phyloP scores from a whole-genome alignment of 371 early-diverging fungal genomes.

The Mortierella sp. region DNA sequence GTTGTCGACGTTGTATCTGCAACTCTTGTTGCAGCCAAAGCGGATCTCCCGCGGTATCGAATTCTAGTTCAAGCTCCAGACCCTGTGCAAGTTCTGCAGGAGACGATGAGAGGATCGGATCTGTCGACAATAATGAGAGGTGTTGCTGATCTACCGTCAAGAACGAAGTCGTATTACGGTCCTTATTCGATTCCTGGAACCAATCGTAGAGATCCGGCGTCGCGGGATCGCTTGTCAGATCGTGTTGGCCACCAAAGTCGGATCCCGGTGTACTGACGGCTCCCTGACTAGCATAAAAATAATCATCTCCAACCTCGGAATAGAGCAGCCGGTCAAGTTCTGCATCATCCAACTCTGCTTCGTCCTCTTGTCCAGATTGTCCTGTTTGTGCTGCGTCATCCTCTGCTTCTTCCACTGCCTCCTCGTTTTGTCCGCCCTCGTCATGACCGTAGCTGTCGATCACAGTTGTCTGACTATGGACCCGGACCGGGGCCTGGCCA shows the following conservation, averaged over 20 bases:
- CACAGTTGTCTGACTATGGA: too few relatives aligned
- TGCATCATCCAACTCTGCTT: conserved; percentile 27
- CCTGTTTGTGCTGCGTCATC: not conserved
- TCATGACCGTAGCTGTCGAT: too few relatives aligned
- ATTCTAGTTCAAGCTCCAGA: conserved; percentile 29
- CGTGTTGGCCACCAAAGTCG: conserved; percentile 3
- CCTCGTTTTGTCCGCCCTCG: not conserved
- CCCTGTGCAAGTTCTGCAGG: conserved; percentile 36
- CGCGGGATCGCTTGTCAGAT: conserved; percentile 22
- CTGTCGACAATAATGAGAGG: conserved; percentile 22
- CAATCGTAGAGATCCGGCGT: conserved; percentile 38
- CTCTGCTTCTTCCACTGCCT: not conserved
- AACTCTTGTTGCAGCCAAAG: conserved; percentile 34
- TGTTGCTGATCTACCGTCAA: conserved; percentile 14
- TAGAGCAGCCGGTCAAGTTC: conserved; percentile 44
- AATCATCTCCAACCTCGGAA: conserved; percentile 44
- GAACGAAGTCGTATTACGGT: not conserved
- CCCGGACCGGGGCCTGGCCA: too few relatives aligned
- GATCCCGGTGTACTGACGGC: conserved; percentile 23
- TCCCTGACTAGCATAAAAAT: conserved; percentile 16
- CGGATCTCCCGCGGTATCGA: conserved; percentile 17
- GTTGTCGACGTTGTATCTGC: conserved; percentile 13
- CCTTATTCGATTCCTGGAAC: conserved; percentile 23
- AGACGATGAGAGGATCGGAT: conserved; percentile 41
- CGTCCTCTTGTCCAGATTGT: conserved; percentile 18